Base-by-base conservation (phyloP, 2,329 filamentous ascomycete species). In the Seiridium cupressi region DNA sequence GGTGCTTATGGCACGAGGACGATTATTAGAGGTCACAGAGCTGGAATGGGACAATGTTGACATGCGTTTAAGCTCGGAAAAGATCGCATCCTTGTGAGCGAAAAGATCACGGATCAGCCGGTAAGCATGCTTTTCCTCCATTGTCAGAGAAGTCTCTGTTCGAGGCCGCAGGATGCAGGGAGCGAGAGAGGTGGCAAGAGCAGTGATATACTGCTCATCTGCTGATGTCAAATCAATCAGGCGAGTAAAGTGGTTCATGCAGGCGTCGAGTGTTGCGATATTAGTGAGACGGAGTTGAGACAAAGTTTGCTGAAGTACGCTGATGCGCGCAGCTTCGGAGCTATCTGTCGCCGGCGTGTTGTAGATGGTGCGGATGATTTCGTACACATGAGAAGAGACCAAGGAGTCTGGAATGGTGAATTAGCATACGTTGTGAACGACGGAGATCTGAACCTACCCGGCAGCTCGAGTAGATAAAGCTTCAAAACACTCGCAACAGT, bases 281-380 rank as follows among this genome's bases (percentile, higher is more conserved):
- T 99, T 99, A 65, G 95, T 93, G 60, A 99, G 88, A 62, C 94
- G 90, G 60, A 99, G 86, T 74, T 98, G 93, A 44, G 93, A 94
- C 59, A 99, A 88, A 0, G 95, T 98, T 69, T 95, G 96, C 75
- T 99, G 95, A 40, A 99, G 85, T 62, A 98, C 92, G 58, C 93
- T 90, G 64, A 99, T 85, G 57, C 95, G 90, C 10, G 91, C 88
- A 56, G 88, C 83, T 68, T 96, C 91, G 3, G 88, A 87, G 13
- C 86, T 84, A 60, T 96, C 92, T 47, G 90, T 84, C 51, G 90
- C 83, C 10, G 92, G 89, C 11, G 91, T 93, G 51, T 88, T 89
- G 79, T 99, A 99, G 65, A 99, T 96, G 2, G 93, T 98, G 78
- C 97, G 93, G 73, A 99, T 89, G 71, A 99, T 98, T 78, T 99